These are phyloP conservation scores for Lachancea sp. DNA, from an alignment of 805 yeast genomes.

Conservation along the genomic window DNA sequence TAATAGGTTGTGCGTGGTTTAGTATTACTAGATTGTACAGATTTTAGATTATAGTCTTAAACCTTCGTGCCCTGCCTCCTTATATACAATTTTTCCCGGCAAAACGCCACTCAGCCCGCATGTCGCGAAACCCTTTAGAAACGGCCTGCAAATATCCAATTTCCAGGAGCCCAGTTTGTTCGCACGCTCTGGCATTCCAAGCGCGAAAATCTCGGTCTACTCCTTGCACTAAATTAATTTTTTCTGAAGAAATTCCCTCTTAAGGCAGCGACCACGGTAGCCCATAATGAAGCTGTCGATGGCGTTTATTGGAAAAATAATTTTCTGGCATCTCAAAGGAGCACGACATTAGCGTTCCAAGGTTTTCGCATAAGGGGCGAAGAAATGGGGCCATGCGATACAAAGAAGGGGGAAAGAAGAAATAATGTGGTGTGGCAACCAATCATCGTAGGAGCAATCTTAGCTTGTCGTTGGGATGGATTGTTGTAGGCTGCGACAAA, in stretches of 20 bases:
- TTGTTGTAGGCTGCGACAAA: no score
- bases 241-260: constrained; percentile 15
- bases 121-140: neutral
- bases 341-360: constrained; percentile 23
- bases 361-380: constrained; percentile 26
- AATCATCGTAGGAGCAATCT: no score
- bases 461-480: no score
- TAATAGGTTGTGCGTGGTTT: no score
- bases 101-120: neutral
- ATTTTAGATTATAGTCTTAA: neutral
- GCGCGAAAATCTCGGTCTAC: constrained; percentile 14
- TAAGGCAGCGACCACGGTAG: constrained; percentile 21
- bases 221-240: constrained; percentile 4
- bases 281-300: constrained; percentile 20
- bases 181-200: neutral
- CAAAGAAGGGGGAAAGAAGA: neutral
- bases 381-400: constrained; percentile 10
- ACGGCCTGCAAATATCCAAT: neutral
- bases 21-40: neutral
- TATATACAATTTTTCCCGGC: constrained; percentile 3
- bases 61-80: no score
- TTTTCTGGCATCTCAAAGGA: constrained; percentile 19
- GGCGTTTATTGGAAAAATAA: constrained; percentile 15
- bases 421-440: neutral
- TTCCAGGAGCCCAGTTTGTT: constrained; percentile 6